Evolutionary conservation across 345 rosid genomes (phyloP), one percentile per base, ranked within the genome.

Genomic region (Dipteronia sinensis): DNA sequence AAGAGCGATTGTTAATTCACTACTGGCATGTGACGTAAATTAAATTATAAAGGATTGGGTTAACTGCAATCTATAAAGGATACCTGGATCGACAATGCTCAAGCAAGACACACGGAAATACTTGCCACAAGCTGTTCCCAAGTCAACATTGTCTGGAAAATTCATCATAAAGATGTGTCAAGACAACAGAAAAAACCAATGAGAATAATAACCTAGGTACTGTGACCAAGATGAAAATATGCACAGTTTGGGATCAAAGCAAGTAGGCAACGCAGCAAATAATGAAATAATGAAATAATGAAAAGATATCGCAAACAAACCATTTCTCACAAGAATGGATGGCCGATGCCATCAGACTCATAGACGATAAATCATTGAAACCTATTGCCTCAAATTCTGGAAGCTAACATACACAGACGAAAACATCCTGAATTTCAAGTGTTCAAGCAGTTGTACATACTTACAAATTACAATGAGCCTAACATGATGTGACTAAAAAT

Each of bases 121-220:
- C 83, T 92, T 90, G 38, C 97, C 97, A 0, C 94, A 92, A 55
- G 97, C 90, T 61, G 97, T 92, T 20, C 97, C 97, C 71, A 92
- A 74, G 78, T 90, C 97, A 0, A 89, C 92, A 38, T 92, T 92
- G 87, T 88, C 90, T 81, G 87, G 3, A 46, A 65, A 53, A 71
- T 23, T 20, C n/a, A 13, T 27, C 10, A 42, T 34, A 10, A 53
- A 27, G 25, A 69, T 16, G 15, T 23, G 16, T 2, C 6, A 9
- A 25, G 73, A 7, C 42, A 4, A 29, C 11, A n/a, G 19, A 34
- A 19, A 29, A 19, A 40, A 8, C 7, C 38, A 34, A 34, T 34
- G 49, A 19, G 25, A 7, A 20, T 10, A 15, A 47, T 47, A 8
- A 7, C 17, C 17, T 12, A 44, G 2, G 12, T 10, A 46, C 0